Evolutionary conservation across 345 rosid species (phyloP), one percentile per base, ranked within the genome.

Genomic region (Salix brachista): DNA sequence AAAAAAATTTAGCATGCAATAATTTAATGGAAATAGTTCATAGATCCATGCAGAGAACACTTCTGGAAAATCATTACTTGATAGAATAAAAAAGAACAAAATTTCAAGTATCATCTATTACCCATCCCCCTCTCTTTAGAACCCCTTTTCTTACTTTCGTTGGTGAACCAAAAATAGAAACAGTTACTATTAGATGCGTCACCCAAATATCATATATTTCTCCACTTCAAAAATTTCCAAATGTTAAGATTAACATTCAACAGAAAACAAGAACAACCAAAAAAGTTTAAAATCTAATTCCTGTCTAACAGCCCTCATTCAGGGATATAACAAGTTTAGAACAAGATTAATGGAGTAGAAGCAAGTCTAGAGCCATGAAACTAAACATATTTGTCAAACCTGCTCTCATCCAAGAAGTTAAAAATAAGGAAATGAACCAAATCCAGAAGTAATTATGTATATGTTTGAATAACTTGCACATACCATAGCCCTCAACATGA

Each of bases 401-500:
- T 32, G 37, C 34, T 17, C 39, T 65, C 26, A 16, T 52, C 32
- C 50, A 74, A 56, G 69, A 48, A 52, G 30, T 14, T 34, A 39
- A 37, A 25, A 65, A 25, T 19, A 54, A 26, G 13, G 37, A n/a
- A 42, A 42, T 1, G 18, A 60, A 21, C 34, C 18, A 69, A 34
- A 42, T 13, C 32, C 54, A 37, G 61, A 54, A 4, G 16, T 16
- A 70, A 30, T 26, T 14, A 64, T 7, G n/a, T 48, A 23, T 37
- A 18, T 17, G 36, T 23, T 13, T 41, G 13, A 75, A 56, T 70
- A 52, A 75, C 9, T 32, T n/a, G n/a, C 64, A 65, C 85, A 19
- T 90, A 96, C 99, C 99, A 90, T 94, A 80, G 94, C 99, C 82
- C 90, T 91, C 71, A 94, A 80, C 67, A 83, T 86, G 73, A 96